Evolutionary conservation across 352 stramenopile genomes (phyloP).

Genomic region (Phytophthora citricola): DNA sequence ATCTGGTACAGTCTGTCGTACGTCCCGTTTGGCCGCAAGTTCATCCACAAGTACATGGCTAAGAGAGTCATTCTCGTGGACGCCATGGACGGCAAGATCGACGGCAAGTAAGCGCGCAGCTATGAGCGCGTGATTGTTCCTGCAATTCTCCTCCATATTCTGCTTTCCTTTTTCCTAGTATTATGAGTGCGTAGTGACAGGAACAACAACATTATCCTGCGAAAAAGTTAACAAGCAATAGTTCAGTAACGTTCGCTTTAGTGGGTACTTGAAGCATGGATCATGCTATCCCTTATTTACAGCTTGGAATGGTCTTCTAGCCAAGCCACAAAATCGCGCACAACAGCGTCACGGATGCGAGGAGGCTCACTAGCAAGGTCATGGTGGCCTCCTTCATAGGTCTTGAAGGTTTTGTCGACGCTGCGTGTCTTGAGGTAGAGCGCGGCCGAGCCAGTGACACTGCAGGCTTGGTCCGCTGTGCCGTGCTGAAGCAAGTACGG

Average conservation of each 20-base stretch:
- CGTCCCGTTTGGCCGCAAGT: slow-evolving; percentile 56
- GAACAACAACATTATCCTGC: slow-evolving; percentile 17
- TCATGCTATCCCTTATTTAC: slow-evolving; percentile 13
- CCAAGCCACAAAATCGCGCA: slow-evolving; percentile 77
- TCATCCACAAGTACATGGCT: slow-evolving; percentile 52
- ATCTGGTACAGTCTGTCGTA: slow-evolving; percentile 66
- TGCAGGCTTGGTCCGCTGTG: slow-evolving; percentile 69
- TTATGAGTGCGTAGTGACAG: slow-evolving; percentile 26
- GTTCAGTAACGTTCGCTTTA: slow-evolving; percentile 6
- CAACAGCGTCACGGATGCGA: slow-evolving; percentile 63
- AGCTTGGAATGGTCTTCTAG: slow-evolving; percentile 50
- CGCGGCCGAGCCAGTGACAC: slow-evolving; percentile 67
- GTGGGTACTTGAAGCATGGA: slow-evolving; percentile 6
- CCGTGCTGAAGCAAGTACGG: slow-evolving; percentile 85
- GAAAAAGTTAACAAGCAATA: slow-evolving; percentile 12
- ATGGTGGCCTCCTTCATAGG: slow-evolving; percentile 64
- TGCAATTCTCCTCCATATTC: slow-evolving; percentile 19
- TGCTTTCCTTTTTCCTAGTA: slow-evolving; percentile 32
- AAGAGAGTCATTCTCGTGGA: slow-evolving; percentile 43
- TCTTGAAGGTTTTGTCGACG: slow-evolving; percentile 75
- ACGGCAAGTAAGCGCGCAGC: slow-evolving; percentile 36
- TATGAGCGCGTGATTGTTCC: slow-evolving; percentile 4
- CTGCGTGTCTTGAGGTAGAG: slow-evolving; percentile 64
- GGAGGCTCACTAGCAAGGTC: slow-evolving; percentile 81
- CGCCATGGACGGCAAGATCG: slow-evolving; percentile 45